phyloP scores from a whole-genome alignment of 805 yeast species.

The Saccharomyces jurei region DNA sequence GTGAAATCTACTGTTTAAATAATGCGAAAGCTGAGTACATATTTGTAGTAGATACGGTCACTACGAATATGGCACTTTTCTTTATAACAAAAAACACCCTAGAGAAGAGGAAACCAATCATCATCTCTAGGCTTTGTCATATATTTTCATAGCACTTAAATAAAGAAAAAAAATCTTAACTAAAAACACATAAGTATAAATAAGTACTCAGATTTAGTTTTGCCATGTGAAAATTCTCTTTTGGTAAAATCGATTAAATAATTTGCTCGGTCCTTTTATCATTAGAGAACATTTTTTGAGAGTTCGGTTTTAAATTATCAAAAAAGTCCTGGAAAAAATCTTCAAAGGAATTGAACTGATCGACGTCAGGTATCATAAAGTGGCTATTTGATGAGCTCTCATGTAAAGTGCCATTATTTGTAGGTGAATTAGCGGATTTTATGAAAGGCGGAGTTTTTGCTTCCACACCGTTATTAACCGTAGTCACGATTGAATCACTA shows the following conservation, averaged over 20 bases:
- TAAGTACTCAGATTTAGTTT: too few relatives aligned
- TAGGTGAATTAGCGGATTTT: slow-evolving; percentile 3
- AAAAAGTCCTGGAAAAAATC: slow-evolving; percentile 48
- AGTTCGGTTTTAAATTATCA: slow-evolving; percentile 29
- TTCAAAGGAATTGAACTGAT: slow-evolving; percentile 45
- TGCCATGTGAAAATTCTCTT: not conserved
- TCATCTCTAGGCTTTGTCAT: too few relatives aligned
- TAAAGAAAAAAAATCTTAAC: too few relatives aligned
- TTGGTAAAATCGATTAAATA: not conserved
- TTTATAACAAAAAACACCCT: too few relatives aligned
- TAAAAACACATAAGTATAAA: too few relatives aligned
- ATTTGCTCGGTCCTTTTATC: not conserved
- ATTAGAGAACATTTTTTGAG: slow-evolving; percentile 25
- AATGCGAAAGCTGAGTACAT: not conserved
- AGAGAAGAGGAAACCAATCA: not conserved
- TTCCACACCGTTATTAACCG: not conserved
- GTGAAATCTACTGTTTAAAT: slow-evolving; percentile 1
- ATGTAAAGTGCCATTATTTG: not conserved
- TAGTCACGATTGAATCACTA: not conserved
- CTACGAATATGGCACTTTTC: not conserved
- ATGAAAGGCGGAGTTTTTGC: not conserved
- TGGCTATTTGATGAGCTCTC: not conserved
- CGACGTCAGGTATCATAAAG: slow-evolving; percentile 36
- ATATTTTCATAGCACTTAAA: too few relatives aligned
- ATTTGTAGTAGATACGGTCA: not conserved